Evolutionary conservation across 805 yeast genomes (phyloP), one percentile per base, ranked within the genome.

Genomic region (Candida tibetensis): DNA sequence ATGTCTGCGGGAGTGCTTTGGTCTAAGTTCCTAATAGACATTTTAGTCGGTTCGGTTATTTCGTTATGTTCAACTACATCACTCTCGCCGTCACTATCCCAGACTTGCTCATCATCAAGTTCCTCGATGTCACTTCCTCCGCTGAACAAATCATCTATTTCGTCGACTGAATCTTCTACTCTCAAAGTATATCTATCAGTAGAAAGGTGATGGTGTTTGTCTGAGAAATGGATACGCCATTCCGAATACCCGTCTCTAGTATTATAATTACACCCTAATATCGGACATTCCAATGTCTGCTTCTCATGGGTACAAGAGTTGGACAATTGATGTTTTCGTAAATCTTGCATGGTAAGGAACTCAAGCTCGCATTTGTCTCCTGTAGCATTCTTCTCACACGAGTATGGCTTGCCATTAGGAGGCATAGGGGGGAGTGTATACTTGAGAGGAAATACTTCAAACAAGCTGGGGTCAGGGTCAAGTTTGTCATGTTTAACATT

Each of bases 211-310:
- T 7, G 25, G 10, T 10, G 10, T 7, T 21, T 21, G 25, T 36
- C 41, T 4, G 61, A 45, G 25, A 60, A 51, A 47, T 63, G 69
- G 5, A 34, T 13, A 36, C 63, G 44, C 62, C 65, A 63, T 13
- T 46, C 53, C 28, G 49, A 37, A 39, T 58, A 63, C 10, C 53
- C 61, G 5, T 38, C 45, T 21, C 63, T 69, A 0, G 71, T 63
- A 53, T 60, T 55, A 41, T 47, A 66, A 1, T 60, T 68, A 45
- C 73, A 67, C 7, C 73, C 73, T 22, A 67, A 44, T 14, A 66
- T 40, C 2, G 73, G 71, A 43, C 73, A 66, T 4, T 55, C 39
- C 32, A 60, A 50, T 2, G 63, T 65, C 40, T 64, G 71, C 17
- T 46, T 50, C 40, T 52, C 53, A 4, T 38, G 7, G 2, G 70